Percentiles rank a stretch among this genome's conserved stretches.
Evolutionary conservation across 2,329 filamentous ascomycete genomes (phyloP).

Genomic region (Ophiocordyceps camponoti-rufipedis): DNA sequence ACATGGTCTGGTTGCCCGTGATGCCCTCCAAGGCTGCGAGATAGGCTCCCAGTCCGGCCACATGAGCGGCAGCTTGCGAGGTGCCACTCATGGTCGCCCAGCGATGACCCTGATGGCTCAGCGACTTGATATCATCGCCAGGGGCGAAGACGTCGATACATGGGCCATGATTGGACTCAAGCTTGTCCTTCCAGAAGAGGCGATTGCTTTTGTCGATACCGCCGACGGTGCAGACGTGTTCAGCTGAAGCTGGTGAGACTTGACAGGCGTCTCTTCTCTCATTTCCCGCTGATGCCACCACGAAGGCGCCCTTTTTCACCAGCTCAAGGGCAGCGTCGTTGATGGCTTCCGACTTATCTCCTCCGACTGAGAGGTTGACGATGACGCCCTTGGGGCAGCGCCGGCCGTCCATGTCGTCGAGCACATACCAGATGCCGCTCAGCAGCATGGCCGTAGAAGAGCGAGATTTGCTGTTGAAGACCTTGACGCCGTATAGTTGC

Average conservation of each 20-base stretch:
- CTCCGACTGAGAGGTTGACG: conserved; percentile 33
- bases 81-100: conserved; percentile 24
- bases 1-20: conserved; percentile 24
- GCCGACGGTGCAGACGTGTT: conserved; percentile 26
- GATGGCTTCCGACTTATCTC: conserved; percentile 18
- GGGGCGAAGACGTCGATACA: conserved; percentile 26
- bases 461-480: conserved; percentile 15
- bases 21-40: conserved; percentile 3
- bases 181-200: conserved; percentile 18
- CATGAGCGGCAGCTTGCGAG: conserved; percentile 26
- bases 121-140: conserved; percentile 20
- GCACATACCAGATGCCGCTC: conserved; percentile 18
- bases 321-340: conserved; percentile 26
- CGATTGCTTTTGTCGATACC: conserved; percentile 17
- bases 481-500: conserved; percentile 19
- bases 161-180: conserved; percentile 26
- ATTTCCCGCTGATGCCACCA: conserved; percentile 34
- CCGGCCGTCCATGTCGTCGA: conserved; percentile 12
- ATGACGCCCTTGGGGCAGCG: conserved; percentile 22
- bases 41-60: conserved; percentile 18
- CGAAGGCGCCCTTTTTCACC: conserved; percentile 22
- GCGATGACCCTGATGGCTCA: conserved; percentile 20
- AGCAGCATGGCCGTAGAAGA: conserved; percentile 19
- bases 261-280: conserved; percentile 18
- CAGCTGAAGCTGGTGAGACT: conserved; percentile 21